Evolutionary conservation across 2,329 filamentous ascomycete genomes (phyloP).

Genomic region (Fusarium temperatum): DNA sequence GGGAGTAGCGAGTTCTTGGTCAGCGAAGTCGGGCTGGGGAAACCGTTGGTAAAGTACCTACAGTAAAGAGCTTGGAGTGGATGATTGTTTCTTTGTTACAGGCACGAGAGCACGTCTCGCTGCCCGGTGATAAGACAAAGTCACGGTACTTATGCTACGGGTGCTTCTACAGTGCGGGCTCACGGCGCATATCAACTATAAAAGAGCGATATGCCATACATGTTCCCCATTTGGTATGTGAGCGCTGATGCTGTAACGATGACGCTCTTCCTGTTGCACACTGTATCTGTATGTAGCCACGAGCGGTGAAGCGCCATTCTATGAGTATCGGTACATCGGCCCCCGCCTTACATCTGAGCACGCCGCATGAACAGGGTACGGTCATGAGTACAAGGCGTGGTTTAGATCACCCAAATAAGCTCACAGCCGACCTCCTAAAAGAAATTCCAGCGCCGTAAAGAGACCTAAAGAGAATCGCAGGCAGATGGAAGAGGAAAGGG

Average conservation of each 20-base stretch:
- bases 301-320: constrained; percentile 18
- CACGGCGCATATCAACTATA: constrained; percentile 3
- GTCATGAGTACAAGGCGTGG: constrained; percentile 42
- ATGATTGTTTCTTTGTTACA: constrained; percentile 37
- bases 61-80: constrained; percentile 9
- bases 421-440: background rate
- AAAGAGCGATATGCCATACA: background rate
- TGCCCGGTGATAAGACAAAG: constrained; percentile 31
- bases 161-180: constrained; percentile 33
- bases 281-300: constrained; percentile 19
- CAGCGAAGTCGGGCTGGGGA: constrained; percentile 38
- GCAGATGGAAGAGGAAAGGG: background rate
- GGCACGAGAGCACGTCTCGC: constrained; percentile 38
- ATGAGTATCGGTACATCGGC: constrained; percentile 25
- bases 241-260: constrained; percentile 24
- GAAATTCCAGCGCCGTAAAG: background rate
- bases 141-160: constrained; percentile 27
- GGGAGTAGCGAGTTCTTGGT: constrained; percentile 15
- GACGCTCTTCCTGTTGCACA: constrained; percentile 31
- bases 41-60: constrained; percentile 16
- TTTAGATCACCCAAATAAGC: constrained; percentile 30
- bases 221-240: background rate
- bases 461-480: background rate
- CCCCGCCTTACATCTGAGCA: constrained; percentile 31
- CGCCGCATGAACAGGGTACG: constrained; percentile 25